Percentiles rank a stretch among this genome's conserved stretches.
Conservation (phyloP, 371 early-diverging fungal species). For the Smittium mucronatum region DNA sequence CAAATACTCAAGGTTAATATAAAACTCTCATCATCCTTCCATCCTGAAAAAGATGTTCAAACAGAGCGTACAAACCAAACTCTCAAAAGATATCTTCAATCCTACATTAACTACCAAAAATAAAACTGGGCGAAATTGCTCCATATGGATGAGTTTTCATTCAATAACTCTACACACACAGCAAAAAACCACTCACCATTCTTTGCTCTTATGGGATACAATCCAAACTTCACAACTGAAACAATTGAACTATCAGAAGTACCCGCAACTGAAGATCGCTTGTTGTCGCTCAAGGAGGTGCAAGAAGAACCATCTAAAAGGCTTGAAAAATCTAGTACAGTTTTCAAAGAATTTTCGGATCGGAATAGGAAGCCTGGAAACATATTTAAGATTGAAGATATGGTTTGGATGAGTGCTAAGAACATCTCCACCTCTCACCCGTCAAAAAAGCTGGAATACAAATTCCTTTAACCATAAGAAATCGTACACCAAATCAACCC, state of each 20-base stretch:
- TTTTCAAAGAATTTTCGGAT: not conserved
- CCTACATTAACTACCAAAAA: slow-evolving; percentile 6
- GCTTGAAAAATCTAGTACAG: not conserved
- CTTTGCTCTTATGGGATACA: slow-evolving; percentile 1
- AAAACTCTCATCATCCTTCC: slow-evolving; percentile 31
- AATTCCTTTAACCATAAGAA: slow-evolving; percentile 7
- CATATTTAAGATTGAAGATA: not conserved
- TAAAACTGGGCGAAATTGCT: not conserved
- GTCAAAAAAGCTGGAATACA: slow-evolving; percentile 1
- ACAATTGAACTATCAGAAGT: not conserved
- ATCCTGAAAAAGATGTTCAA: slow-evolving; percentile 26
- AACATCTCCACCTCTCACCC: not conserved
- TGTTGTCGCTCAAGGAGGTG: not conserved
- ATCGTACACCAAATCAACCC: not conserved
- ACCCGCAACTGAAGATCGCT: slow-evolving; percentile 2
- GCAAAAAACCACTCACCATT: not conserved
- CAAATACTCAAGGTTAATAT: slow-evolving; percentile 17
- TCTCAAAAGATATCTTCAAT: slow-evolving; percentile 27
- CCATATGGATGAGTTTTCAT: slow-evolving; percentile 7
- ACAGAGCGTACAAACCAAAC: slow-evolving; percentile 26
- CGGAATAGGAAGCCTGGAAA: not conserved
- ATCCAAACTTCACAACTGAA: slow-evolving; percentile 2
- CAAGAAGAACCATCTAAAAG: not conserved
- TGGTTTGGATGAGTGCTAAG: not conserved
- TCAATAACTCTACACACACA: not conserved